Conservation (phyloP, 352 stramenopile genomes). For the Pythium folliculosum region DNA sequence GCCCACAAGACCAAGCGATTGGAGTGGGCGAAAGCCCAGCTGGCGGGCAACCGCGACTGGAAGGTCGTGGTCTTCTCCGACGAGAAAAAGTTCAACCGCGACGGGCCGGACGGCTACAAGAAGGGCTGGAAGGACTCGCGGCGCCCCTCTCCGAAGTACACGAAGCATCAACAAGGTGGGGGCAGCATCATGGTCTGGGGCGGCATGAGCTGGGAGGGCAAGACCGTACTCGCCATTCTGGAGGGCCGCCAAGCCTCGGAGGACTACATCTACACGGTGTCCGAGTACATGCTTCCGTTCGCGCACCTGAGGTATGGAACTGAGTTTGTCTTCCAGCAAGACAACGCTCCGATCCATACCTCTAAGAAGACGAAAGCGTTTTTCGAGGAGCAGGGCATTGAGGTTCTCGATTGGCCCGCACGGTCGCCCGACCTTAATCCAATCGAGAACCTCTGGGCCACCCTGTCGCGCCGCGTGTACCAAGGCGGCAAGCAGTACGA, state of each 20-base stretch:
- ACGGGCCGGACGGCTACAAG: conserved; percentile 38
- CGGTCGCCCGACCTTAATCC: conserved; percentile 12
- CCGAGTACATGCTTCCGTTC: conserved; percentile 15
- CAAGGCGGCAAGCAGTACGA: conserved; percentile 8
- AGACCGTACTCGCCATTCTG: conserved; percentile 6
- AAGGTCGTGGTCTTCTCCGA: conserved; percentile 40
- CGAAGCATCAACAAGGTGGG: conserved; percentile 1
- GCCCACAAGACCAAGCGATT: neutral
- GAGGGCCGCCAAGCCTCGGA: neutral
- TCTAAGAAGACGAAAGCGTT: conserved; percentile 13
- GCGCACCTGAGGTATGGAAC: conserved; percentile 10
- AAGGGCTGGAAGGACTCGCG: conserved; percentile 34
- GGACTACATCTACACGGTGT: conserved; percentile 19
- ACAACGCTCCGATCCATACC: conserved; percentile 17
- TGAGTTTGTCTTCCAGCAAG: conserved; percentile 17
- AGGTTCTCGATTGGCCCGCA: conserved; percentile 11
- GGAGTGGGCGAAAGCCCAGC: conserved; percentile 11
- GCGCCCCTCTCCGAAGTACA: neutral
- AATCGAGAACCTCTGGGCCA: conserved; percentile 18
- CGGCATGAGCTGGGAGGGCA: conserved; percentile 4
- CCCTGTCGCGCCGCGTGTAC: conserved; percentile 6
- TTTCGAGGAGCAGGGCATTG: neutral
- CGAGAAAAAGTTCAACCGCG: conserved; percentile 46
- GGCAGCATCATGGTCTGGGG: conserved; percentile 28
- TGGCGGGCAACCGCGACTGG: conserved; percentile 27